A percentile compares a stretch with the other conserved stretches of the same genome.
phyloP scores from a whole-genome alignment of 1,284 basidiomycete species.

The Malassezia brasiliensis region DNA sequence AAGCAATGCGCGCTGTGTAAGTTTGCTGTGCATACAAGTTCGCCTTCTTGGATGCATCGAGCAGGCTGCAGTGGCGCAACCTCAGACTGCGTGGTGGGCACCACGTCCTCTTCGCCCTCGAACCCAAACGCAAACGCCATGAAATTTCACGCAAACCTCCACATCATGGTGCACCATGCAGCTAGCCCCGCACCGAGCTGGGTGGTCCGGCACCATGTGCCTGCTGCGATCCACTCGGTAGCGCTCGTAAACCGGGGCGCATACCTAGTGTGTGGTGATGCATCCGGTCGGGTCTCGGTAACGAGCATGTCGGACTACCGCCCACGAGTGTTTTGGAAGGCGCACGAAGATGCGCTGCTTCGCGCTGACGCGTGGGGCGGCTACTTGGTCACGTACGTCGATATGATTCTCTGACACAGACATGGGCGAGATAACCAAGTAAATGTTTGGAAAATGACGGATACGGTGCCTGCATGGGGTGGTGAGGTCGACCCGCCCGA shows the following conservation, averaged over 20 bases:
- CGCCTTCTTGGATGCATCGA: background rate
- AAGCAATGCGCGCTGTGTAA: constrained; percentile 27
- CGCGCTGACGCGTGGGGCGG: constrained; percentile 14
- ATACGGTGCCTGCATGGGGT: background rate
- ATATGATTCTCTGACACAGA: background rate
- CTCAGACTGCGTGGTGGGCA: background rate
- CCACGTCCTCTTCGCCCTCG: constrained; percentile 7
- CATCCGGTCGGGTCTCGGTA: constrained; percentile 12
- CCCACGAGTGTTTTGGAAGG: constrained; percentile 8
- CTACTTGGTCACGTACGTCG: constrained; percentile 14
- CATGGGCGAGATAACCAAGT: constrained; percentile 14
- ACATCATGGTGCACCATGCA: background rate
- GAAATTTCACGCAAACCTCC: constrained; percentile 3
- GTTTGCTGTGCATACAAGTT: background rate
- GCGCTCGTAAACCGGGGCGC: constrained; percentile 4
- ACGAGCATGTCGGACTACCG: constrained; percentile 9
- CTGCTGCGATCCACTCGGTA: constrained; percentile 7
- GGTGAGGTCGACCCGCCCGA: background rate
- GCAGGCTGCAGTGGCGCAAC: background rate
- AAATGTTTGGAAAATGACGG: constrained; percentile 8
- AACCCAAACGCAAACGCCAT: constrained; percentile 23
- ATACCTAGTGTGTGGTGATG: constrained; percentile 11
- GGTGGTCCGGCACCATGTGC: constrained; percentile 16
- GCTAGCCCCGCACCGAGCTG: constrained; percentile 1
- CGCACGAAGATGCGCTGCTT: constrained; percentile 9